These are phyloP conservation scores for Gaeumannomyces tritici DNA, from an alignment of 2,329 filamentous ascomycete species.

Conservation along the genomic window DNA sequence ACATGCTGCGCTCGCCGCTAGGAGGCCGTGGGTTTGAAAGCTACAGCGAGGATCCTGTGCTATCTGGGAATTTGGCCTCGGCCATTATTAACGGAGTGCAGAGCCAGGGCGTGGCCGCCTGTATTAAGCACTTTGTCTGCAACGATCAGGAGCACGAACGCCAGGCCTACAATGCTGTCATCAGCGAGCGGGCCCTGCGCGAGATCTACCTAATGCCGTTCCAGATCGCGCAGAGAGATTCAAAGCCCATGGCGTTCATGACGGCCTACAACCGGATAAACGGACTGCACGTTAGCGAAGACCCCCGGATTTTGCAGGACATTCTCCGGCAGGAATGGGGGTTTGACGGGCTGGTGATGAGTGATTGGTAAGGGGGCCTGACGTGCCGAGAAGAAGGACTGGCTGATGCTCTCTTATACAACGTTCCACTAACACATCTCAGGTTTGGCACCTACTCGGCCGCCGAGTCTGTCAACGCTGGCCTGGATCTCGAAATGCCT, in stretches of 20 bases:
- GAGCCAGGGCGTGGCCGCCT: slow-evolving; percentile 22
- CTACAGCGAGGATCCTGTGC: slow-evolving; percentile 26
- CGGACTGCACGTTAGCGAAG: slow-evolving; percentile 26
- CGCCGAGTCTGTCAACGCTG: slow-evolving; percentile 13
- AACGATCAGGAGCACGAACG: slow-evolving; percentile 29
- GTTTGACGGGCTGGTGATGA: slow-evolving; percentile 27
- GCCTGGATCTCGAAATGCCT: slow-evolving; percentile 21
- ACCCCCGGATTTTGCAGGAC: slow-evolving; percentile 20
- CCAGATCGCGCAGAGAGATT: slow-evolving; percentile 24
- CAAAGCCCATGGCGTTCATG: slow-evolving; percentile 24
- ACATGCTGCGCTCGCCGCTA: slow-evolving; percentile 27
- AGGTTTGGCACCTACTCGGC: slow-evolving; percentile 17
- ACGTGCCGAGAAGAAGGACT: background rate
- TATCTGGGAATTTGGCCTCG: slow-evolving; percentile 25
- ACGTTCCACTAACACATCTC: background rate
- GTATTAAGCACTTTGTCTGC: slow-evolving; percentile 29
- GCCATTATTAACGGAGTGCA: slow-evolving; percentile 25
- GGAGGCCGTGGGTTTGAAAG: slow-evolving; percentile 29
- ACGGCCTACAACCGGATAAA: slow-evolving; percentile 30
- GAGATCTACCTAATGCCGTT: slow-evolving; percentile 30
- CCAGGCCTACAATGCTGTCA: slow-evolving; percentile 22
- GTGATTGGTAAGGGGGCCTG: slow-evolving; percentile 22
- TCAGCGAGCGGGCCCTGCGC: slow-evolving; percentile 27
- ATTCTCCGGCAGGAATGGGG: slow-evolving; percentile 28
- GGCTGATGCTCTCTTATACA: background rate